These are phyloP conservation scores for Neocatenulostroma microsporum DNA, from an alignment of 2,329 filamentous ascomycete genomes.

Conservation along the genomic window DNA sequence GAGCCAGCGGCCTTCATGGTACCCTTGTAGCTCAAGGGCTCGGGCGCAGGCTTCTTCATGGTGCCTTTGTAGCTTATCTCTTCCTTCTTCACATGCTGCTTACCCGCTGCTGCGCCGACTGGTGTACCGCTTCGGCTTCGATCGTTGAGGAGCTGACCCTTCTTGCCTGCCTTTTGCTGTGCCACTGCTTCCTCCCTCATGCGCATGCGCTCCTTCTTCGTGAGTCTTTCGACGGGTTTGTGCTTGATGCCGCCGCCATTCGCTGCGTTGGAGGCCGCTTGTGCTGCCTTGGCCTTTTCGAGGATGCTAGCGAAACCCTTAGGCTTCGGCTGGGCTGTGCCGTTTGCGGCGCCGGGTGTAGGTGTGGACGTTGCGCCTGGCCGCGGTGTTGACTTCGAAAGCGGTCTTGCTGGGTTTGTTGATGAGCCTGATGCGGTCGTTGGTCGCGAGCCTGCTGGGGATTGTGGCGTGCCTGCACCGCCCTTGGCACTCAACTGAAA, in stretches of 20 bases:
- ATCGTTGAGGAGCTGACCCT: constrained; percentile 14
- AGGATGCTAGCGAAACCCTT: constrained; percentile 70
- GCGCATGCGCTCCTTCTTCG: constrained; percentile 47
- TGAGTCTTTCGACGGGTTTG: constrained; percentile 60
- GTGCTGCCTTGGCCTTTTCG: constrained; percentile 60
- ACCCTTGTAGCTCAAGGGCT: constrained; percentile 33
- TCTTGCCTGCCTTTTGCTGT: constrained; percentile 36
- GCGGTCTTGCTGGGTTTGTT: constrained; percentile 9
- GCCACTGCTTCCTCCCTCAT: constrained; percentile 35
- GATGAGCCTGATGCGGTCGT: constrained; percentile 6
- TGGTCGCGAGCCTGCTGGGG: constrained; percentile 9
- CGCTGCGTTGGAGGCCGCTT: constrained; percentile 51
- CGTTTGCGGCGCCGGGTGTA: constrained; percentile 15
- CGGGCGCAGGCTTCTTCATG: constrained; percentile 22
- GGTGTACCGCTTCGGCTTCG: constrained; percentile 23
- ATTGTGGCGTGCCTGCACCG: constrained; percentile 10
- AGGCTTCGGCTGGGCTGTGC: constrained; percentile 37
- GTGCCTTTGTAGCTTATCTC: constrained; percentile 36
- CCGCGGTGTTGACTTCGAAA: constrained; percentile 19
- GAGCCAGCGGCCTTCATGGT: constrained; percentile 38
- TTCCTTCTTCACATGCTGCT: constrained; percentile 20
- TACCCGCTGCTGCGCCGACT: constrained; percentile 12
- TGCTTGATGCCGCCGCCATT: constrained; percentile 63
- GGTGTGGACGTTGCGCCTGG: constrained; percentile 12
- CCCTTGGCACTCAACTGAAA: constrained; percentile 14